Evolutionary conservation across 2,329 filamentous ascomycete genomes (phyloP).

Genomic region (Sporothrix protearum): DNA sequence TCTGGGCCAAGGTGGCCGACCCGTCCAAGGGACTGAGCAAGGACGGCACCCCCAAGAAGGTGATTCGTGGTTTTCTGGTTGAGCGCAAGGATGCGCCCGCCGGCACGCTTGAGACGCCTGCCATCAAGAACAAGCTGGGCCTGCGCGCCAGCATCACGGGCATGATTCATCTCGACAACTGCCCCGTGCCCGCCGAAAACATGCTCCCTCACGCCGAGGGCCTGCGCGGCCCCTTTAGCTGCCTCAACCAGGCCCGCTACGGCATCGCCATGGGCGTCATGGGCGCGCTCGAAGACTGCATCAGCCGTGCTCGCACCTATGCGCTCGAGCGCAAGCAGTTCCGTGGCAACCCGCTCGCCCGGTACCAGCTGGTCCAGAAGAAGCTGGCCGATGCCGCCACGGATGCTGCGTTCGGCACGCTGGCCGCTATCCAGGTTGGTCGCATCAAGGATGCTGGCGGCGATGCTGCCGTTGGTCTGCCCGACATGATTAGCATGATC

Average conservation of each 20-base stretch:
- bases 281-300: slow-evolving; percentile 89
- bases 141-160: slow-evolving; percentile 90
- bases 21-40: slow-evolving; percentile 62
- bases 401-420: slow-evolving; percentile 85
- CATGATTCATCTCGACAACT: slow-evolving; percentile 94
- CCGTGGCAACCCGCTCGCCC: slow-evolving; percentile 89
- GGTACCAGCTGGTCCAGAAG: slow-evolving; percentile 96
- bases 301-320: slow-evolving; percentile 76
- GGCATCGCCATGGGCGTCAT: slow-evolving; percentile 94
- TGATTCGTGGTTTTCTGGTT: slow-evolving; percentile 83
- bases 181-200: slow-evolving; percentile 82
- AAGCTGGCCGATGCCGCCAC: slow-evolving; percentile 91
- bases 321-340: slow-evolving; percentile 94
- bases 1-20: slow-evolving; percentile 90
- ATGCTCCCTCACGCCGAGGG: slow-evolving; percentile 93
- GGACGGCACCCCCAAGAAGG: slow-evolving; percentile 25
- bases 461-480: slow-evolving; percentile 69
- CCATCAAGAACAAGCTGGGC: slow-evolving; percentile 93
- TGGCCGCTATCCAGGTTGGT: slow-evolving; percentile 86
- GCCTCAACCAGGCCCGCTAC: slow-evolving; percentile 87
- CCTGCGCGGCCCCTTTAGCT: slow-evolving; percentile 83
- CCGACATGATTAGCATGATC: slow-evolving; percentile 96
- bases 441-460: slow-evolving; percentile 91
- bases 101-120: slow-evolving; percentile 85
- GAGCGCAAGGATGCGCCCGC: slow-evolving; percentile 80